These are phyloP conservation scores for Acanthamoeba castellanii DNA, from an alignment of 208 protist genomes.

Conservation along the genomic window DNA sequence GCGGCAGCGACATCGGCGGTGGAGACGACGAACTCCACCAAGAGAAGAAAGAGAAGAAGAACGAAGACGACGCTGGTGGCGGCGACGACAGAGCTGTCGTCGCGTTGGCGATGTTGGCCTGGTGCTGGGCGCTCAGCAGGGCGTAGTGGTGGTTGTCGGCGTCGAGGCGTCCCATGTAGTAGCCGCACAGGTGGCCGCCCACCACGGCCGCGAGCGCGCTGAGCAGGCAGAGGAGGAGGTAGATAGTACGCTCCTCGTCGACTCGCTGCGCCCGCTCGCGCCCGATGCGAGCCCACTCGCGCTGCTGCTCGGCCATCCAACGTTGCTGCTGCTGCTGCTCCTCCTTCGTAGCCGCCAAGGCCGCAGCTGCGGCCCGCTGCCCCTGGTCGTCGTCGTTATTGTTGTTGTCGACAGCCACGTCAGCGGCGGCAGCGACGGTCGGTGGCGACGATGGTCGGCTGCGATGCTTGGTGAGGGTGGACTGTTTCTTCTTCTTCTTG, in stretches of 20 bases:
- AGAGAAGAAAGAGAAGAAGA: neutral
- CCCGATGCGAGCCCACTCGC: neutral
- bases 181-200: conserved; percentile 10
- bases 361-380: too few species aligned
- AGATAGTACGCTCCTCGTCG: neutral
- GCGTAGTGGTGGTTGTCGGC: neutral
- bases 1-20: neutral
- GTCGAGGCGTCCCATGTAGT: conserved; percentile 1
- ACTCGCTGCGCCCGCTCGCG: neutral
- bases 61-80: neutral
- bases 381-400: neutral
- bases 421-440: too few species aligned
- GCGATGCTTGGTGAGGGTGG: conserved; percentile 11
- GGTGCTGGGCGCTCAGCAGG: neutral
- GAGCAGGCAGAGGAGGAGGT: neutral
- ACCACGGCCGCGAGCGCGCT: neutral
- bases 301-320: neutral
- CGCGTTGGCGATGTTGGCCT: neutral
- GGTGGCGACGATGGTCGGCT: neutral
- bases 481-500: conserved; percentile 27
- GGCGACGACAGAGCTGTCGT: neutral
- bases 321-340: neutral
- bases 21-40: neutral
- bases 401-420: neutral
- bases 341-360: neutral